Evolutionary conservation across 176 grass and related monocot genomes (phyloP).

Genomic region (Phyllostachys edulis): DNA sequence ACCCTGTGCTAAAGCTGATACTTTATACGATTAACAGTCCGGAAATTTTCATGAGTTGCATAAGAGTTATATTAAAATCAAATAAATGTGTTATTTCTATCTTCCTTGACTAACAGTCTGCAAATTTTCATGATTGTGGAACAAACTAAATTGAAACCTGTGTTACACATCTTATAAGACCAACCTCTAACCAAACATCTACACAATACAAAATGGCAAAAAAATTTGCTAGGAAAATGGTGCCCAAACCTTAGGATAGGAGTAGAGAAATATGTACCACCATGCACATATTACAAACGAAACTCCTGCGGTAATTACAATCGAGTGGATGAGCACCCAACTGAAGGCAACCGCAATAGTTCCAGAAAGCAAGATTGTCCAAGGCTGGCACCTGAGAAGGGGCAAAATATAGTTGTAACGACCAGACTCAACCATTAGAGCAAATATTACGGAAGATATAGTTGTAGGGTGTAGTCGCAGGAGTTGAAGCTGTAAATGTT

Average conservation of each 20-base stretch:
- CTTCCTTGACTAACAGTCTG: background rate
- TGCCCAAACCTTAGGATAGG: conserved; percentile 83
- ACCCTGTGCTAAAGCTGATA: background rate
- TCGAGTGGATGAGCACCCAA: conserved; percentile 76
- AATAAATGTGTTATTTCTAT: background rate
- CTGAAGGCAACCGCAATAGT: conserved; percentile 48
- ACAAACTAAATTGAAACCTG: background rate
- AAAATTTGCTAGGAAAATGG: background rate
- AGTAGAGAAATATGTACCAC: conserved; percentile 96
- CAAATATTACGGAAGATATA: background rate
- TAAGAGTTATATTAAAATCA: background rate
- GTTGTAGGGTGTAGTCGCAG: background rate
- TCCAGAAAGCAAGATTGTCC: conserved; percentile 91
- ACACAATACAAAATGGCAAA: background rate
- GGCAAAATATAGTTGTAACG: background rate
- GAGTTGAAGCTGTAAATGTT: background rate
- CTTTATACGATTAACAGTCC: background rate
- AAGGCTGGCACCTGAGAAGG: conserved; percentile 84
- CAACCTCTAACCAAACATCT: background rate
- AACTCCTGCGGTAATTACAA: conserved; percentile 54
- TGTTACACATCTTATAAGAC: background rate
- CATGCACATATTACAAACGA: conserved; percentile 79
- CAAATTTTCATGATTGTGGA: background rate
- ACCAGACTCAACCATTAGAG: background rate
- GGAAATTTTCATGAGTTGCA: background rate